Evolutionary conservation across 306 rosid genomes (phyloP), one percentile per base, ranked within the genome.

Genomic region (Nissolia schottii): DNA sequence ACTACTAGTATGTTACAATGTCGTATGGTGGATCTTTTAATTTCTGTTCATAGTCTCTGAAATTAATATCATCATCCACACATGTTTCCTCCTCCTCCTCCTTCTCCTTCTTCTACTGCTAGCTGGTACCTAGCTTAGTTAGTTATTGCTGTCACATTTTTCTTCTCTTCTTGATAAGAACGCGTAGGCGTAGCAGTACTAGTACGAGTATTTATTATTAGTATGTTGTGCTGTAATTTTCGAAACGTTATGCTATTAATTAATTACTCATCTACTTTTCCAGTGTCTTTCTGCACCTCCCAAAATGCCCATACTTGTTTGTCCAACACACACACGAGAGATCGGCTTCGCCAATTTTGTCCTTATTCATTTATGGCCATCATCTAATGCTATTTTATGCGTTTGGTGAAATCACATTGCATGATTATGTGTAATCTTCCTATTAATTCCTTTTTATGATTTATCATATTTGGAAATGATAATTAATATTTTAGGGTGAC

Each of bases 301-400:
- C 60, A 60, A 72, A 62, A 31, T 66, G 78, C 82, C 84, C 88
- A 76, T 64, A 25, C 87, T 53, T 48, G 60, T 49, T 24, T 79
- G 77, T 79, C 80, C 68, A 73, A 51, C 64, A 51, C 28, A 32
- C 28, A 64, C 51, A 34, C 40, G 40, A 34, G 34, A 34, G 37
- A 56, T 82, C 73, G 80, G 64, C 89, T 50, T 82, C 73, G 80
- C 60, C 89, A 73, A 67, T 34, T 72, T 75, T 90, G 88, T 85
- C 88, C 55, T 68, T 50, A 61, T 87, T 67, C 93, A 82, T 85
- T 85, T 28, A 82, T 77, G 48, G 80, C 57, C 74, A 51, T 65
- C 63, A 75, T 70, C 74, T 61, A 34, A 81, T 82, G 80, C 50
- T 82, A 68, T 50, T 67, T n/a, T 58, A 73, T 80, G 71, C 13